Evolutionary conservation across 169 alveolate genomes (phyloP), one percentile per base, ranked within the genome.

Genomic region (Babesia ovata): DNA sequence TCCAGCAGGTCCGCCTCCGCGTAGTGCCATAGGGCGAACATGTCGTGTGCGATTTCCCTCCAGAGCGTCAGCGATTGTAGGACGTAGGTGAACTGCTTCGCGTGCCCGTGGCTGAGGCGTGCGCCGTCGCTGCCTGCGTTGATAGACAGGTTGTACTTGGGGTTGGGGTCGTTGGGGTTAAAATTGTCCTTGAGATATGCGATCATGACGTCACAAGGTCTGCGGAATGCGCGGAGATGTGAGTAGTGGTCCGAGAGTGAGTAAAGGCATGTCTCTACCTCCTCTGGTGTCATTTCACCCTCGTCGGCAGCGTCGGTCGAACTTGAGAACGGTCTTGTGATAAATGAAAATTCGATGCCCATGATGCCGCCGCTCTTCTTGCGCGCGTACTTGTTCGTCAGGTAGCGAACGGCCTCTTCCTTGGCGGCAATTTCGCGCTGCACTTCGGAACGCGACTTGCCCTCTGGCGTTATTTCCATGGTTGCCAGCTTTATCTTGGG

Each of bases 1-100:
- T 93, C 96, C 14, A 95, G 87, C 87, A 95, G 71, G 63, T 91
- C 98, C 72, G 83, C 93, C 67, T 95, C 98, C 21, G 97, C 97
- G 63, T 87, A 78, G 14, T 93, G 92, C 98, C 98, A 95, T 24
- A 95, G 81, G 61, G 86, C 88, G 58, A 91, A 93, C 97, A 95
- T 93, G 77, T 95, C 93, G 57, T 89, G 85, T 28, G 93, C 84
- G 36, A 95, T 94, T 78, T 95, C 98, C 29, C 95, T 71, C 98
- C 98, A 95, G 49, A 95, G 87, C 17, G 95, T 84, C 59, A 95
- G 88, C 19, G 97, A 90, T 75, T 95, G 98, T 69, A 93, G 77
- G 28, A 94, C 98, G 81, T 92, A 95, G 66, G 89, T 84, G 73
- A 85, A 95, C 90, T 95, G 97, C 56, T 95, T 86, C 49, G 86